Evolutionary conservation across 2,329 filamentous ascomycete species (phyloP), one percentile per base, ranked within the genome.

Genomic region (Trichophyton rubrum): DNA sequence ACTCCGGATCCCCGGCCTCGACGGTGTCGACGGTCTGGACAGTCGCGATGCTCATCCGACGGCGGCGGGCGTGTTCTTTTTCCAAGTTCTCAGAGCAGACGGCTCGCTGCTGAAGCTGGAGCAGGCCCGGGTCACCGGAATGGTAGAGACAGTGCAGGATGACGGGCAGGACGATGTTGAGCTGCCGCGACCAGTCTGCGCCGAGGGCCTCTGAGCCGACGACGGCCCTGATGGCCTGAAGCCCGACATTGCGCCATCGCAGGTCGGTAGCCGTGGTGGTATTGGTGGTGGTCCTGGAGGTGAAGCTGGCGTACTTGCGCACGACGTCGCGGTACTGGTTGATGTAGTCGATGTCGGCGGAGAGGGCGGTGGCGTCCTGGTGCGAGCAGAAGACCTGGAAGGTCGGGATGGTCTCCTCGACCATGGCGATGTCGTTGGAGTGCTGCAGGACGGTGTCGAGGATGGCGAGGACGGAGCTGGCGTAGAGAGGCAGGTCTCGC

Each of bases 361-460:
- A 85, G 60, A 97, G 83, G 7, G 86, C 87, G 38, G 90, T 88
- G 61, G 86, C 85, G 69, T 97, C 91, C 72, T 96, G 90, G 75
- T 95, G 83, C 62, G 85, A 82, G 77, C 92, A 97, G 70, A 96
- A 93, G 24, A 86, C 86, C 68, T 91, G 85, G 71, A 96, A 96
- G 2, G 89, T 90, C 2, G 86, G 83, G 64, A 95, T 81, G 2
- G 90, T 93, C 40, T 91, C 90, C 75, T 97, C 91, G 63, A 95
- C 86, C 85, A 97, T 89, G 66, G 87, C 89, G 64, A 97, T 87
- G 72, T 97, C 90, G 72, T 86, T 85, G 64, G 90, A 95, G 62
- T 85, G 84, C 59, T 85, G 84, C 59, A 97, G 82, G 68, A 97
- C 86, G 60, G 86, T 86, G 65, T 87, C 84, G 69, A 97, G 82